Conservation (phyloP, 805 yeast species). For the Clavispora vitiphila region DNA sequence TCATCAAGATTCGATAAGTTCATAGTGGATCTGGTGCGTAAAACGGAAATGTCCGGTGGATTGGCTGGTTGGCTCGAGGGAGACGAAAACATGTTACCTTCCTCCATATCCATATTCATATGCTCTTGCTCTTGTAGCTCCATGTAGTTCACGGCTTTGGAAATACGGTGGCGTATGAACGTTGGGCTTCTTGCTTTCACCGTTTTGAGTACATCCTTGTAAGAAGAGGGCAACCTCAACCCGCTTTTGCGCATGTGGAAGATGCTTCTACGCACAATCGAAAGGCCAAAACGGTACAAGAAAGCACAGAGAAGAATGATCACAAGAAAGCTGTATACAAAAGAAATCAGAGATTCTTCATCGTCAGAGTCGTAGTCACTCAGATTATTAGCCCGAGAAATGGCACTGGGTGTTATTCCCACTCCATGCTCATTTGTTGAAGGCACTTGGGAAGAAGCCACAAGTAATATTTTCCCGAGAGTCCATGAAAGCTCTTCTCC, state of each 20-base stretch:
- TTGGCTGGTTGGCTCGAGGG: slow-evolving; percentile 13
- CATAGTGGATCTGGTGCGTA: slow-evolving; percentile 35
- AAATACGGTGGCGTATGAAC: slow-evolving; percentile 20
- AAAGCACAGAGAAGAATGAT: slow-evolving; percentile 16
- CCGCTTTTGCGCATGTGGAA: slow-evolving; percentile 6
- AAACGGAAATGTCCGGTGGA: slow-evolving; percentile 16
- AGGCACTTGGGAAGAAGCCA: slow-evolving; percentile 66
- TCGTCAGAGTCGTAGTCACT: slow-evolving; percentile 15
- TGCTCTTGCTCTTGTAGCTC: slow-evolving; percentile 17
- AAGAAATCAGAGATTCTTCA: slow-evolving; percentile 4
- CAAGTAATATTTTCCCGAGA: slow-evolving; percentile 76
- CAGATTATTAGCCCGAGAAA: slow-evolving; percentile 18
- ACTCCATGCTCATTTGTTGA: slow-evolving; percentile 15
- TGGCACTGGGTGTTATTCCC: slow-evolving; percentile 40
- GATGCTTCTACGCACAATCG: not conserved
- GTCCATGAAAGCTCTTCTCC: slow-evolving; percentile 96
- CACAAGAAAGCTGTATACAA: slow-evolving; percentile 12
- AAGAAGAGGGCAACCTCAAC: not conserved
- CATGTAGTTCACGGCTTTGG: slow-evolving; percentile 14
- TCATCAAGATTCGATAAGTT: slow-evolving; percentile 20
- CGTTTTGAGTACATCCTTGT: not conserved
- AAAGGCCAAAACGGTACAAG: slow-evolving; percentile 13
- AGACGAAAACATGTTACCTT: slow-evolving; percentile 23
- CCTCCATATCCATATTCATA: slow-evolving; percentile 27
- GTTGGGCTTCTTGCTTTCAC: slow-evolving; percentile 9